Conservation (phyloP, 805 yeast species). For the Babjeviella inositovora region DNA sequence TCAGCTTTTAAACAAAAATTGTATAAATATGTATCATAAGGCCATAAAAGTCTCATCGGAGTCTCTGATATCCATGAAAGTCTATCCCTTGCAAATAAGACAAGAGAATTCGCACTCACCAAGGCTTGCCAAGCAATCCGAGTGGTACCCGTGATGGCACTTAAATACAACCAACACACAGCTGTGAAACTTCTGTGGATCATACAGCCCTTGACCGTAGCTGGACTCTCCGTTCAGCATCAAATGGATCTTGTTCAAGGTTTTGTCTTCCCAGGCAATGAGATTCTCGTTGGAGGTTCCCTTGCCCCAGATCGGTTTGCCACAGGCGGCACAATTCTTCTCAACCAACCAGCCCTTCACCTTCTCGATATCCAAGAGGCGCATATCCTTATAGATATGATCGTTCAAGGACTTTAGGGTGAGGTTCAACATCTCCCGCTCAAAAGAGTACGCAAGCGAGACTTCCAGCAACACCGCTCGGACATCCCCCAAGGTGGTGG, state of each 20-base stretch:
- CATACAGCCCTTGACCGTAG: conserved; percentile 2
- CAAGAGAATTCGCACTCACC: conserved; percentile 6
- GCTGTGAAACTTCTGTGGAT: conserved; percentile 5
- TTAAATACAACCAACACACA: conserved; percentile 15
- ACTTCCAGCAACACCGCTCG: conserved; percentile 45
- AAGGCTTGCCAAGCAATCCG: conserved; percentile 13
- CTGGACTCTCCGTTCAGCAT: too few species aligned
- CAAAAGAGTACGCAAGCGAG: conserved; percentile 48
- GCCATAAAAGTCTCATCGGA: too few species aligned
- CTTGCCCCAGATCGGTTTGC: conserved; percentile 56
- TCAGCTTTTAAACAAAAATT: too few species aligned
- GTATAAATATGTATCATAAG: too few species aligned
- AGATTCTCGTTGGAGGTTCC: conserved; percentile 31
- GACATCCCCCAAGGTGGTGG: conserved; percentile 43
- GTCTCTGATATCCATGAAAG: too few species aligned
- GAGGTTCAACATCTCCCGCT: conserved; percentile 33
- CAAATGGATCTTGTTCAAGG: too few species aligned
- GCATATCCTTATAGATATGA: conserved; percentile 32
- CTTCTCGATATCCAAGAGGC: conserved; percentile 19
- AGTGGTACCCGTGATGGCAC: conserved; percentile 23
- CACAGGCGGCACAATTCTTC: conserved; percentile 59
- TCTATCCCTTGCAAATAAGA: background rate
- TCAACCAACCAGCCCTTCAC: conserved; percentile 50
- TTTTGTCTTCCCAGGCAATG: conserved; percentile 45
- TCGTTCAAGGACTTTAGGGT: conserved; percentile 38